phyloP scores from a whole-genome alignment of 306 rosid species.

The Bauhinia variegata region DNA sequence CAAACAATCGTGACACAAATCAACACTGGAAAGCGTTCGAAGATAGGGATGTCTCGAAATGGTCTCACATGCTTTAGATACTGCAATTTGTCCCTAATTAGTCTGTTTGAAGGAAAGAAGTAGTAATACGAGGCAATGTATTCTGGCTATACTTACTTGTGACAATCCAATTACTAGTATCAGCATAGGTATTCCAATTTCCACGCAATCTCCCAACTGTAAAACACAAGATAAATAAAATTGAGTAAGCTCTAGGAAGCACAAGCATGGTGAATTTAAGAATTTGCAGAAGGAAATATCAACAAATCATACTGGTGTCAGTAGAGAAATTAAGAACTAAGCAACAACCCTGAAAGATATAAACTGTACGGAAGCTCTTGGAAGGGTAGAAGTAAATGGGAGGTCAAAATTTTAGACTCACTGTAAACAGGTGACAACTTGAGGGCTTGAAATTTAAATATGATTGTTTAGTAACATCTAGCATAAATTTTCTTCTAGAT shows the following conservation, averaged over 20 bases:
- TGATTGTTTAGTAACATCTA: background rate
- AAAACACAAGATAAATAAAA: conserved; percentile 27
- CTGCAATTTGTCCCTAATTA: conserved; percentile 56
- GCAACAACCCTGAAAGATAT: too few relatives aligned
- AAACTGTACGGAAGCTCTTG: too few relatives aligned
- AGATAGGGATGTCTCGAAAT: conserved; percentile 77
- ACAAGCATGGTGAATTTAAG: conserved; percentile 13
- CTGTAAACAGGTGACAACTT: conserved; percentile 11
- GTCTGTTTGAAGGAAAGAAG: conserved; percentile 7
- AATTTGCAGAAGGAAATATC: conserved; percentile 22
- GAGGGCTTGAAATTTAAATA: background rate
- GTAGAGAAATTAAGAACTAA: too few relatives aligned
- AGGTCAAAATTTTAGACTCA: too few relatives aligned
- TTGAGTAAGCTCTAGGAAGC: conserved; percentile 11
- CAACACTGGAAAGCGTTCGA: conserved; percentile 92
- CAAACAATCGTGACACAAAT: conserved; percentile 78
- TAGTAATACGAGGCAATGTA: conserved; percentile 8
- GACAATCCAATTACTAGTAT: conserved; percentile 81
- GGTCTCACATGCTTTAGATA: conserved; percentile 94
- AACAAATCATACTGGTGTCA: too few relatives aligned
- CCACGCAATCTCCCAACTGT: conserved; percentile 96
- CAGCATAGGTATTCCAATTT: conserved; percentile 92
- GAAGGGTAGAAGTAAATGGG: too few relatives aligned
- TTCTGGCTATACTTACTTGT: conserved; percentile 63
- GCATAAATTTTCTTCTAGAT: conserved; percentile 14